Evolutionary conservation across 2,329 filamentous ascomycete species (phyloP).

Genomic region (Hirsutella thompsonii): DNA sequence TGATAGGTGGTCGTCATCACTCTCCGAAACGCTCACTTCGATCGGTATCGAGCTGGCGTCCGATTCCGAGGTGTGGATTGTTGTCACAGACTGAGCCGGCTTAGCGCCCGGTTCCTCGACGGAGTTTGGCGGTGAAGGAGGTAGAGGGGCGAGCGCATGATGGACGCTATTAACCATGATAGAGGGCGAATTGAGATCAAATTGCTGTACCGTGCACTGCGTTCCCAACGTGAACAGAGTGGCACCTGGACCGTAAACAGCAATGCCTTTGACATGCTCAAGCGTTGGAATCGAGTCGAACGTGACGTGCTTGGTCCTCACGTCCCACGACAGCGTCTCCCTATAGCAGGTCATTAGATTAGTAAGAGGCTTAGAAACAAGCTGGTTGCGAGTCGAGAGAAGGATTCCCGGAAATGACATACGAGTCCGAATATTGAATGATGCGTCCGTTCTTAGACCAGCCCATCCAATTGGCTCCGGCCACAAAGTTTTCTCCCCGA

Average conservation of each 20-base stretch:
- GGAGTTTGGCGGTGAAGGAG: conserved; percentile 72
- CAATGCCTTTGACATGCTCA: conserved; percentile 67
- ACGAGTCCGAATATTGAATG: conserved; percentile 85
- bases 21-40: conserved; percentile 52
- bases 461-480: conserved; percentile 85
- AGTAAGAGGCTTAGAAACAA: conserved; percentile 9
- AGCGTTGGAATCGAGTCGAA: conserved; percentile 80
- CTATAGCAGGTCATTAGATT: conserved; percentile 30
- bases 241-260: conserved; percentile 83
- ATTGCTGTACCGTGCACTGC: conserved; percentile 86
- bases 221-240: conserved; percentile 81
- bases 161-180: conserved; percentile 78
- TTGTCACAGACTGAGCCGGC: conserved; percentile 30
- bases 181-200: conserved; percentile 75
- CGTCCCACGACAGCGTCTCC: conserved; percentile 91
- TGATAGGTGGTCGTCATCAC: conserved; percentile 66
- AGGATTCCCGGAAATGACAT: conserved; percentile 26
- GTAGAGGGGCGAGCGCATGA: conserved; percentile 65
- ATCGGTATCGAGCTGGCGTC: conserved; percentile 41
- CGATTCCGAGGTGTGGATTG: conserved; percentile 37
- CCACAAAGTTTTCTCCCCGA: conserved; percentile 57
- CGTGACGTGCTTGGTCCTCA: conserved; percentile 92
- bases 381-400: conserved; percentile 34
- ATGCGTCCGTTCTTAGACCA: conserved; percentile 98
- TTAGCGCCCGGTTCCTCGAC: conserved; percentile 56